Evolutionary conservation across 495 filamentous ascomycete species (phyloP).

Genomic region (Parathielavia appendiculata): DNA sequence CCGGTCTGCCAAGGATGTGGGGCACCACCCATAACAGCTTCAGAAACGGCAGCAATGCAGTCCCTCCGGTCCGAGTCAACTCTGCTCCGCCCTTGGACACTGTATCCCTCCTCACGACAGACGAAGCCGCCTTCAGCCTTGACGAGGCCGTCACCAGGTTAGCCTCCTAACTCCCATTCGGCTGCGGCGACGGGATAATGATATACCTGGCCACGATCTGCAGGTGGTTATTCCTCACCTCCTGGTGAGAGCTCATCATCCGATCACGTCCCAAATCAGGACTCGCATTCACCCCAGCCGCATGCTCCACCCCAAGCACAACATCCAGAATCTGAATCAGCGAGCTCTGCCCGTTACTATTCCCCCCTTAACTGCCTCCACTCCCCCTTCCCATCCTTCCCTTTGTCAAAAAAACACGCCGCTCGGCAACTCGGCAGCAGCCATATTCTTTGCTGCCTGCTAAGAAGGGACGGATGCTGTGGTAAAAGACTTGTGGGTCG

Average conservation of each 20-base stretch:
- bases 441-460: conserved; percentile 97
- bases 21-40: too few species aligned
- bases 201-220: conserved; percentile 93
- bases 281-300: conserved; percentile 63
- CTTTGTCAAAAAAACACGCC: conserved; percentile 85
- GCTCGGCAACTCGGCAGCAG: conserved; percentile 75
- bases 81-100: conserved; percentile 38
- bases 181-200: conserved; percentile 56
- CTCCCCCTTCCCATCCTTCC: conserved; percentile 53
- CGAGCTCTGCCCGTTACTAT: conserved; percentile 91
- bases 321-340: conserved; percentile 94
- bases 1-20: too few species aligned
- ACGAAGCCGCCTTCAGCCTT: conserved; percentile 22
- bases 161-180: conserved; percentile 17
- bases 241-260: conserved; percentile 85
- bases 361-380: conserved; percentile 83
- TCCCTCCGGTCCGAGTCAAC: conserved; percentile 82
- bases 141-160: conserved; percentile 61
- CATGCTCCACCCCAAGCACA: conserved; percentile 84
- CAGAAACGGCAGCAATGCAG: conserved; percentile 81
- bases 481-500: conserved; percentile 87
- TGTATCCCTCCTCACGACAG: background rate
- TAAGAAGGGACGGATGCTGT: conserved; percentile 86
- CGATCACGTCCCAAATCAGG: too few species aligned
- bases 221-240: conserved; percentile 89